Evolutionary conservation across 2,329 filamentous ascomycete species (phyloP).

Genomic region (Torrubiella hemipterigena): DNA sequence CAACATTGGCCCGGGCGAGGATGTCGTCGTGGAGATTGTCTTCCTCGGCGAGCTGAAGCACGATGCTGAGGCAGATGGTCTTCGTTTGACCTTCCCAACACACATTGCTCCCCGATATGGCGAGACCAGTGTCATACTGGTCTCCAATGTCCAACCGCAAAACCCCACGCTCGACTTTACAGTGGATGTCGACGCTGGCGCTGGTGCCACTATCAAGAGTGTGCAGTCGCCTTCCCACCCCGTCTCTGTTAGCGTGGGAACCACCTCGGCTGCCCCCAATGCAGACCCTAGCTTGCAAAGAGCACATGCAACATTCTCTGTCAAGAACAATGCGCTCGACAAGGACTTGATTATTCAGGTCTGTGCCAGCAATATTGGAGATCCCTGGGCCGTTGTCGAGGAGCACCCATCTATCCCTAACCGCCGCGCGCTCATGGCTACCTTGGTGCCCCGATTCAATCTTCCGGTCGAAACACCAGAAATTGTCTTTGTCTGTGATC

Average conservation of each 20-base stretch:
- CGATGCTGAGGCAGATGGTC: slow-evolving; percentile 53
- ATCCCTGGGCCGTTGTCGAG: slow-evolving; percentile 55
- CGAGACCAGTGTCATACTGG: background rate
- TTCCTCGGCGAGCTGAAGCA: slow-evolving; percentile 64
- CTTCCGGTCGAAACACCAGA: slow-evolving; percentile 44
- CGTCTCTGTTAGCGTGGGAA: slow-evolving; percentile 52
- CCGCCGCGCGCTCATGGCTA: slow-evolving; percentile 57
- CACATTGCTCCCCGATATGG: slow-evolving; percentile 57
- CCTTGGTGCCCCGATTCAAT: slow-evolving; percentile 58
- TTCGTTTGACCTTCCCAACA: slow-evolving; percentile 58
- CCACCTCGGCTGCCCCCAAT: slow-evolving; percentile 26
- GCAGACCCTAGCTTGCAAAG: slow-evolving; percentile 40
- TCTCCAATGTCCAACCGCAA: background rate
- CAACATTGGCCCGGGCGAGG: slow-evolving; percentile 48
- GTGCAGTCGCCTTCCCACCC: slow-evolving; percentile 58
- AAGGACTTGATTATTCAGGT: slow-evolving; percentile 58
- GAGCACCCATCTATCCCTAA: slow-evolving; percentile 47
- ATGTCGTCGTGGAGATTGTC: slow-evolving; percentile 47
- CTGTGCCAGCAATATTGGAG: slow-evolving; percentile 44
- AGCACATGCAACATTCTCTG: slow-evolving; percentile 49
- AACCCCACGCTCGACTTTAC: slow-evolving; percentile 11
- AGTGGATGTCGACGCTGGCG: slow-evolving; percentile 32
- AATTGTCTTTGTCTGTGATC: slow-evolving; percentile 61
- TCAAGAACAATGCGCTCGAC: slow-evolving; percentile 39
- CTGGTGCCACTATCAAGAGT: slow-evolving; percentile 43